A percentile compares a stretch with the other conserved stretches of the same genome.
These are phyloP conservation scores for Hibiscus mutabilis DNA, from an alignment of 345 rosid genomes.

Conservation along the genomic window DNA sequence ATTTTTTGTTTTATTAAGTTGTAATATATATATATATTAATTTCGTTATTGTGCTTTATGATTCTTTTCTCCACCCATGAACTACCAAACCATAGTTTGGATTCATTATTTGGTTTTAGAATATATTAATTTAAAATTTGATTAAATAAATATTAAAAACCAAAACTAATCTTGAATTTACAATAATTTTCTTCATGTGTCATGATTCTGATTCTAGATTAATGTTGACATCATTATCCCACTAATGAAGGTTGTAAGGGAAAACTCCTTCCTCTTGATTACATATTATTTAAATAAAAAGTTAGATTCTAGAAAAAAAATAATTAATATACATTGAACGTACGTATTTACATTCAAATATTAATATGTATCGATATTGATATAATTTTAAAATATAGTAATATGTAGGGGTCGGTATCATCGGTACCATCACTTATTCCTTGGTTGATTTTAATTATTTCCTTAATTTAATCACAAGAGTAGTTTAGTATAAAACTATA, in stretches of 20 bases:
- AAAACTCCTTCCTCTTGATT: slow-evolving; percentile 6
- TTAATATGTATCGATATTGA: not conserved
- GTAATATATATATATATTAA: no score
- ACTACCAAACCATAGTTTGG: no score
- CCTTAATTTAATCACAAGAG: not conserved
- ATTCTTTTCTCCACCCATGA: no score
- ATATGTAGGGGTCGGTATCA: not conserved
- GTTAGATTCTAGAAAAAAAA: slow-evolving; percentile 21
- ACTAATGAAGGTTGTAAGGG: slow-evolving; percentile 20
- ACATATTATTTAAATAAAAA: not conserved
- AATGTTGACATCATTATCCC: slow-evolving; percentile 25
- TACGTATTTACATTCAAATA: not conserved
- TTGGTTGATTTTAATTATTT: not conserved
- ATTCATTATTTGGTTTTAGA: no score
- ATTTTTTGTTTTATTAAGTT: no score
- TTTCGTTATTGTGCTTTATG: no score
- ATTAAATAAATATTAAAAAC: not conserved
- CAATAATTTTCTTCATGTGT: not conserved
- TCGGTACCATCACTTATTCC: slow-evolving; percentile 12
- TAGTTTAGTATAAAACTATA: slow-evolving; percentile 5
- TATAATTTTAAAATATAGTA: not conserved
- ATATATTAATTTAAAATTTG: no score
- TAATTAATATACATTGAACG: not conserved
- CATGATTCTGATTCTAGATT: slow-evolving; percentile 37
- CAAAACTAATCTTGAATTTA: not conserved